These are phyloP conservation scores for Saccharomyces uvarum DNA, from an alignment of 1,139 yeast species.

Conservation along the genomic window DNA sequence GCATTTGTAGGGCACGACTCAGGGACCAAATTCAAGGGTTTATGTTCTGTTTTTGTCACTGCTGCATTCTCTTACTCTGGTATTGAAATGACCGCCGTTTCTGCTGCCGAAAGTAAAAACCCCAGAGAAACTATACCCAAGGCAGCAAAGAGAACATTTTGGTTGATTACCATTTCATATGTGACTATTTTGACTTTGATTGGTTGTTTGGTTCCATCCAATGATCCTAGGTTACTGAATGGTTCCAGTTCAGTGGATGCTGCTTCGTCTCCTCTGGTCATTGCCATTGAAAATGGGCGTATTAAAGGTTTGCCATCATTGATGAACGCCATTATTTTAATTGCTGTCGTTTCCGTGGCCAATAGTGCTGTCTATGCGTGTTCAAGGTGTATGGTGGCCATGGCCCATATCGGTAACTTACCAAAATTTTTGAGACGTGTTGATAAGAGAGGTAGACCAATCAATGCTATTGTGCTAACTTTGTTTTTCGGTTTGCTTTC, in stretches of 20 bases:
- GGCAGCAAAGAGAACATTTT: constrained; percentile 71
- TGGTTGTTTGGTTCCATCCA: constrained; percentile 64
- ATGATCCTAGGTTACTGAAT: constrained; percentile 43
- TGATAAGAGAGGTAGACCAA: constrained; percentile 60
- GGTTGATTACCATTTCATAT: constrained; percentile 66
- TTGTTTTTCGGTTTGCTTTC: constrained; percentile 50
- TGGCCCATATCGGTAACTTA: constrained; percentile 58
- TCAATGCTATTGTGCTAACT: constrained; percentile 47
- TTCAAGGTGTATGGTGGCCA: constrained; percentile 58
- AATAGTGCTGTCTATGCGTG: constrained; percentile 59
- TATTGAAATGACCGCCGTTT: constrained; percentile 73
- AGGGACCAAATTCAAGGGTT: constrained; percentile 46
- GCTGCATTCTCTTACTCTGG: constrained; percentile 53
- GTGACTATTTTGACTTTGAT: constrained; percentile 52
- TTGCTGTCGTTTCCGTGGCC: constrained; percentile 65
- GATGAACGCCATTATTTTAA: constrained; percentile 44
- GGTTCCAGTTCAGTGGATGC: constrained; percentile 43
- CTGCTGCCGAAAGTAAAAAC: constrained; percentile 78
- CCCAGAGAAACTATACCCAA: constrained; percentile 64
- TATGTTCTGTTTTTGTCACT: constrained; percentile 44
- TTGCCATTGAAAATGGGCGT: constrained; percentile 44
- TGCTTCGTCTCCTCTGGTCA: constrained; percentile 48
- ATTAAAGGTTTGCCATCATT: constrained; percentile 43
- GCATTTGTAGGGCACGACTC: constrained; percentile 48
- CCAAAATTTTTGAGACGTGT: constrained; percentile 52